A percentile compares a stretch with the other conserved stretches of the same genome.
These are phyloP conservation scores for Curvularia verruculosa DNA, from an alignment of 2,329 filamentous ascomycete genomes.

Conservation along the genomic window DNA sequence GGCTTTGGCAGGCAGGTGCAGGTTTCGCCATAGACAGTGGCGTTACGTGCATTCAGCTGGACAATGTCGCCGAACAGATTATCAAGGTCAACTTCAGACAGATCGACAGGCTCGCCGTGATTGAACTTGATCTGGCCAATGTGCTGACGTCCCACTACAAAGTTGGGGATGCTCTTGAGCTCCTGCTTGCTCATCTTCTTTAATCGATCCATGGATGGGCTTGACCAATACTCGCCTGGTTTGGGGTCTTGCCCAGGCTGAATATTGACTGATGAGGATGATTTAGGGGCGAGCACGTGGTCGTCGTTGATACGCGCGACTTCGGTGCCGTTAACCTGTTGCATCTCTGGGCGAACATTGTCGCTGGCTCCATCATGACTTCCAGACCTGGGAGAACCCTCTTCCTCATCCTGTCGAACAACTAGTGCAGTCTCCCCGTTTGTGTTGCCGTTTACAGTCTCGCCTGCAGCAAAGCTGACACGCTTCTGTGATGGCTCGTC, in stretches of 20 bases:
- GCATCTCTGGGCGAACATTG: slow-evolving; percentile 65
- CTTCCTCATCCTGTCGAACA: slow-evolving; percentile 55
- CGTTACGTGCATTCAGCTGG: slow-evolving; percentile 74
- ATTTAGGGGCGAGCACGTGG: slow-evolving; percentile 52
- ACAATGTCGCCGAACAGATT: slow-evolving; percentile 80
- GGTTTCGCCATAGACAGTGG: slow-evolving; percentile 78
- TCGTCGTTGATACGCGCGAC: slow-evolving; percentile 81
- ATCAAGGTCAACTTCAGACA: slow-evolving; percentile 78
- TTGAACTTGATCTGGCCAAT: slow-evolving; percentile 83
- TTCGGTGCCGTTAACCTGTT: slow-evolving; percentile 75
- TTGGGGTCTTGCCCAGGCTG: slow-evolving; percentile 55
- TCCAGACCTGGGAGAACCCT: slow-evolving; percentile 59
- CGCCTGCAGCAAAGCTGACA: slow-evolving; percentile 82
- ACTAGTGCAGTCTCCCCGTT: slow-evolving; percentile 59
- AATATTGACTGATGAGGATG: slow-evolving; percentile 39
- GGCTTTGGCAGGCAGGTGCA: slow-evolving; percentile 68
- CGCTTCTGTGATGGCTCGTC: slow-evolving; percentile 66
- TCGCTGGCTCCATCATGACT: slow-evolving; percentile 50
- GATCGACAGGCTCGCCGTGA: slow-evolving; percentile 65
- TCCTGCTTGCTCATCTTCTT: slow-evolving; percentile 80
- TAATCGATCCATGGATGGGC: slow-evolving; percentile 75
- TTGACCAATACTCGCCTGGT: slow-evolving; percentile 86
- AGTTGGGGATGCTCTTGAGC: slow-evolving; percentile 73
- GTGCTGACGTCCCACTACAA: slow-evolving; percentile 81
- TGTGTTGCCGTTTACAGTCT: slow-evolving; percentile 51